A percentile compares a stretch with the other conserved stretches of the same genome.
phyloP scores from a whole-genome alignment of 2,329 filamentous ascomycete genomes.

The Ceratocystis ficicola region DNA sequence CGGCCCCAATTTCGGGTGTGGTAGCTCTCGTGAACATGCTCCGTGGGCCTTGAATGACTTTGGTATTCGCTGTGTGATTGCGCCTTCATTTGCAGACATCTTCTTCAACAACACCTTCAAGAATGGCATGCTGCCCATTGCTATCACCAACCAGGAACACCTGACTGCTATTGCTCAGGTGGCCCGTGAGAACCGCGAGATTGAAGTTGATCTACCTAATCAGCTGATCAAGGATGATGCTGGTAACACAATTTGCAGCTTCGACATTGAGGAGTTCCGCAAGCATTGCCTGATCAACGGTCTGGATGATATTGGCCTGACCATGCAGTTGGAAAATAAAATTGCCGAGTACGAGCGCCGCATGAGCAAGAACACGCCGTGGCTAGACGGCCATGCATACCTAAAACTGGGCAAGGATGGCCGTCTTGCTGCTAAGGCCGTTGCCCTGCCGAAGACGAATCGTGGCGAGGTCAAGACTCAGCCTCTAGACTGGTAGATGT shows the following conservation, averaged over 20 bases:
- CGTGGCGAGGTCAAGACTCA: constrained; percentile 71
- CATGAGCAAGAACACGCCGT: constrained; percentile 67
- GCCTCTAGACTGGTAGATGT: constrained; percentile 70
- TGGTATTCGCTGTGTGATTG: constrained; percentile 87
- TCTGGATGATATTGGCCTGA: constrained; percentile 88
- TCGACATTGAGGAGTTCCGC: constrained; percentile 85
- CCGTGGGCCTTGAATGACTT: constrained; percentile 96
- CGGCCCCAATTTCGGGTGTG: constrained; percentile 90
- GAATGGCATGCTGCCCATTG: constrained; percentile 93
- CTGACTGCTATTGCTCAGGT: constrained; percentile 63
- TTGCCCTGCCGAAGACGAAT: constrained; percentile 76
- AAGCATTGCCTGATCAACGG: constrained; percentile 92
- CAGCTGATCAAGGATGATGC: constrained; percentile 67
- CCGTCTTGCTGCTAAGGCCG: constrained; percentile 45
- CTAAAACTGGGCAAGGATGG: constrained; percentile 49
- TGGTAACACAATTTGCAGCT: constrained; percentile 62
- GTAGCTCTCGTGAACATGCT: constrained; percentile 83
- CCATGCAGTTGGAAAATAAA: constrained; percentile 83
- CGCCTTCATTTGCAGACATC: constrained; percentile 63
- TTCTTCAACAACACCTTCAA: constrained; percentile 99
- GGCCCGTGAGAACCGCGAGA: constrained; percentile 64
- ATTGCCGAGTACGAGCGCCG: constrained; percentile 71
- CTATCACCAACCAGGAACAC: constrained; percentile 53
- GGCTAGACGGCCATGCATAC: constrained; percentile 81
- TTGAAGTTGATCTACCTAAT: constrained; percentile 80